Conservation (phyloP, 2,329 filamentous ascomycete species). For the Camptophora hylomeconis region DNA sequence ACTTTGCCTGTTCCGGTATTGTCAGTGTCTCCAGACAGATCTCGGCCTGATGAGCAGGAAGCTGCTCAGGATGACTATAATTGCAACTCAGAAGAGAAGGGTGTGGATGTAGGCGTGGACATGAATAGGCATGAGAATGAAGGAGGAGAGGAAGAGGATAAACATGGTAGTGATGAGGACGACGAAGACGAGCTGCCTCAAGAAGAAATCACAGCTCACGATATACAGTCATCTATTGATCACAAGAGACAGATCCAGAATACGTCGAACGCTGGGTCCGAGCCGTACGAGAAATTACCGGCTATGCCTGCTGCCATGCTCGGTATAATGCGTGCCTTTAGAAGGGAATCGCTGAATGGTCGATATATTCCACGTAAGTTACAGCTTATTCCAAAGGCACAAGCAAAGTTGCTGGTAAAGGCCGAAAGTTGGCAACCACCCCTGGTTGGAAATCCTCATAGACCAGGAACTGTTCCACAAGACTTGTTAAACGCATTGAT, state of each 20-base stretch:
- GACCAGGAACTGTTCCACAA: constrained; percentile 10
- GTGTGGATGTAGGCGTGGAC: too few species aligned
- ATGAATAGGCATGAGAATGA: too few species aligned
- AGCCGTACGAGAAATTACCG: neutral
- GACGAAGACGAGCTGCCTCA: too few species aligned
- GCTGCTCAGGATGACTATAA: too few species aligned
- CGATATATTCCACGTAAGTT: constrained; percentile 7
- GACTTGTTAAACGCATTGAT: constrained; percentile 6
- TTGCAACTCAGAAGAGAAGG: too few species aligned
- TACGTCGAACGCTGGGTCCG: neutral
- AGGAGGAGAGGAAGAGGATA: too few species aligned
- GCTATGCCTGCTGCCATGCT: constrained; percentile 1
- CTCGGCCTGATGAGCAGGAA: too few species aligned
- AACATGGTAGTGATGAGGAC: too few species aligned
- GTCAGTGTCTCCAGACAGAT: too few species aligned
- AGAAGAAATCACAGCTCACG: neutral
- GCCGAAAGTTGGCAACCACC: constrained; percentile 18
- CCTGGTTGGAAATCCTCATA: constrained; percentile 8
- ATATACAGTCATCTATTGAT: neutral
- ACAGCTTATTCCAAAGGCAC: constrained; percentile 6
- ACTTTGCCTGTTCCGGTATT: too few species aligned
- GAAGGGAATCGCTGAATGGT: constrained; percentile 3
- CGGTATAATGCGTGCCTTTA: too few species aligned
- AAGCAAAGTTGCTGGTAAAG: constrained; percentile 10
- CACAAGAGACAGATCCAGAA: neutral